A percentile compares a stretch with the other conserved stretches of the same genome.
These are phyloP conservation scores for Aspergillus tanneri DNA, from an alignment of 2,329 filamentous ascomycete genomes.

Conservation along the genomic window DNA sequence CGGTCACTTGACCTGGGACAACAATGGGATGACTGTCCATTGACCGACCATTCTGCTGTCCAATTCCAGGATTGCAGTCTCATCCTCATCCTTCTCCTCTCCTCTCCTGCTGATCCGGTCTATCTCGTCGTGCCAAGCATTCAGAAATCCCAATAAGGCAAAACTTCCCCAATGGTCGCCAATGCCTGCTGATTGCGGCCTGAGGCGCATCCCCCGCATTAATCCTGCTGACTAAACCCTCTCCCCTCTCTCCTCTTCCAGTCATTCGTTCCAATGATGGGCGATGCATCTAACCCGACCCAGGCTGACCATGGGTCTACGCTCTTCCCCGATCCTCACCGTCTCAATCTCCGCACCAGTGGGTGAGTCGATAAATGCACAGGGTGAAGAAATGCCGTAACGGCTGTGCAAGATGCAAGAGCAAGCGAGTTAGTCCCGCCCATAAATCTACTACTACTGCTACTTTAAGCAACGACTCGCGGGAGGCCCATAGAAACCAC, in stretches of 20 bases:
- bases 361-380: slow-evolving; percentile 45
- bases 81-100: no score
- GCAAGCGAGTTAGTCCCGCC: slow-evolving; percentile 35
- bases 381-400: slow-evolving; percentile 45
- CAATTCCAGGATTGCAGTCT: no score
- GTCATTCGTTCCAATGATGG: no score
- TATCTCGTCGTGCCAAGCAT: no score
- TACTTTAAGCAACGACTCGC: background rate
- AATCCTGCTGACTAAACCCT: no score
- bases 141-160: background rate
- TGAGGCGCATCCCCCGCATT: slow-evolving; percentile 7
- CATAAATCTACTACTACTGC: no score
- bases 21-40: no score
- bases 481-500: background rate
- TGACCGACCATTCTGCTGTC: slow-evolving; percentile 4
- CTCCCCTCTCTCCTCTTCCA: background rate
- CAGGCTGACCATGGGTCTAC: background rate
- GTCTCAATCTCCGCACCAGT: slow-evolving; percentile 44
- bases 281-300: no score
- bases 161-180: background rate
- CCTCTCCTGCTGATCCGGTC: no score
- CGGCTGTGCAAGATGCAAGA: slow-evolving; percentile 44
- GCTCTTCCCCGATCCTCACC: slow-evolving; percentile 35
- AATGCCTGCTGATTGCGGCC: background rate
- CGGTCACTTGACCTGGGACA: background rate